Base-by-base conservation (phyloP, 805 yeast genomes). In the Candida wancherniae region DNA sequence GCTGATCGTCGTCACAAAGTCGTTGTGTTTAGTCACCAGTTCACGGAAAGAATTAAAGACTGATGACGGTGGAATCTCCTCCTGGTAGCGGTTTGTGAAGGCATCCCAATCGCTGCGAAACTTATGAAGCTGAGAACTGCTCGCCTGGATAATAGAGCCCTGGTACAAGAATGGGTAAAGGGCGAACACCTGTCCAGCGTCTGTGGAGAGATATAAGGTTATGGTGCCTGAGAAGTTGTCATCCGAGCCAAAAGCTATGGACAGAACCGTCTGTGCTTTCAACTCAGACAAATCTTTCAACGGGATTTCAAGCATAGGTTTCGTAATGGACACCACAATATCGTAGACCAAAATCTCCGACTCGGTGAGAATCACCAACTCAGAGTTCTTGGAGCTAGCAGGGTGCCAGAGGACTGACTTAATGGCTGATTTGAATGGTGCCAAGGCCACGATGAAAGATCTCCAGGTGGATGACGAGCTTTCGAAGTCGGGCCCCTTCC, bases 231-330 rank as follows among this genome's bases (percentile, higher is more conserved):
- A 28, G 14, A 40, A 32, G 24, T 33, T 37, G 13, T 15, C 16
- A 5, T 24, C 25, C 8, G 45, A 34, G n/a, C 48, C 50, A 22
- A 45, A 41, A 2, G 46, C 32, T 13, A 45, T 41, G 4, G 48
- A 41, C 22, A 27, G 20, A 9, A 30, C 39, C 4, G 17, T 24
- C 7, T 29, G 27, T 2, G 24, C 36, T 4, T 14, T n/a, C 11
- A 44, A 29, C 15, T 33, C 31, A 5, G 31, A 26, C 11, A 23
- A 39, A 0, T 28, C 11, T n/a, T 19, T 15, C 2, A 44, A 21
- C 5, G 33, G 22, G 15, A 42, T 11, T 10, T 24, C 10, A 21
- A 35, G 26, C 37, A 36, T 27, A 1, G 47, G 47, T 12, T 24
- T 26, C 7, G 34, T 15, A 16, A 30, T 26, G 4, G 43, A 37